Evolutionary conservation across 2,329 filamentous ascomycete genomes (phyloP).

Genomic region (Dothiorella sarmentorum): DNA sequence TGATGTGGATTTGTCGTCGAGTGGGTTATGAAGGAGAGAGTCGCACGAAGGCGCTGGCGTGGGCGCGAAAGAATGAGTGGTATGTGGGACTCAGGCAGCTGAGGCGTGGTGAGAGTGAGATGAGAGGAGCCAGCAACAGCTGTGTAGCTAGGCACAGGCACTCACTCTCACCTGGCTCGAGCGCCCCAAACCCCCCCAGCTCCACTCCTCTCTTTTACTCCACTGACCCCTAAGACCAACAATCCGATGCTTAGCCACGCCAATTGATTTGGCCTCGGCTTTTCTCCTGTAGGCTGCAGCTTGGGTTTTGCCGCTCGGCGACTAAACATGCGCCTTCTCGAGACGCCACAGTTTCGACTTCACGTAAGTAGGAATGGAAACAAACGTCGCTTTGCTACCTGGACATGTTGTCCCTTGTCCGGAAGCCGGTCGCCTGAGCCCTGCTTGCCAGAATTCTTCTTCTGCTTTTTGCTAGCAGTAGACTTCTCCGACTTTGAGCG

Average conservation of each 20-base stretch:
- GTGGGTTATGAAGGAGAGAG: background rate
- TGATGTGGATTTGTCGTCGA: background rate
- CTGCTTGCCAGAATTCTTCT: conserved; percentile 26
- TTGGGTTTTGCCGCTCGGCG: background rate
- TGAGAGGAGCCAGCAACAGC: background rate
- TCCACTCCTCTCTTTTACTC: background rate
- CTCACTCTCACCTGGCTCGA: background rate
- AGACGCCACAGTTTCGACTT: no score
- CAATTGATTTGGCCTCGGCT: background rate
- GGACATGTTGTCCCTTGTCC: conserved; percentile 40
- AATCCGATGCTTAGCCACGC: background rate
- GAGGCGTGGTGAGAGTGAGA: no score
- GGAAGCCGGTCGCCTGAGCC: conserved; percentile 36
- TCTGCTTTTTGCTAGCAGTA: conserved; percentile 36
- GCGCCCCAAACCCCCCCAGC: background rate
- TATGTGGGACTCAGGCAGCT: no score
- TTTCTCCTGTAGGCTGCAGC: background rate
- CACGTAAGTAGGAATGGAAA: no score
- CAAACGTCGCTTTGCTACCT: conserved; percentile 18
- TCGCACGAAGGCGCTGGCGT: background rate
- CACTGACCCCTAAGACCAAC: background rate
- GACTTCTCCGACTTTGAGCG: conserved; percentile 26
- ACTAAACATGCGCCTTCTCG: background rate
- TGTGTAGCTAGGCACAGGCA: background rate
- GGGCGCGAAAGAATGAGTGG: background rate